A percentile compares a stretch with the other conserved stretches of the same genome.
Conservation (phyloP, 1,284 basidiomycete genomes). For the Apiotrichum gamsii region DNA sequence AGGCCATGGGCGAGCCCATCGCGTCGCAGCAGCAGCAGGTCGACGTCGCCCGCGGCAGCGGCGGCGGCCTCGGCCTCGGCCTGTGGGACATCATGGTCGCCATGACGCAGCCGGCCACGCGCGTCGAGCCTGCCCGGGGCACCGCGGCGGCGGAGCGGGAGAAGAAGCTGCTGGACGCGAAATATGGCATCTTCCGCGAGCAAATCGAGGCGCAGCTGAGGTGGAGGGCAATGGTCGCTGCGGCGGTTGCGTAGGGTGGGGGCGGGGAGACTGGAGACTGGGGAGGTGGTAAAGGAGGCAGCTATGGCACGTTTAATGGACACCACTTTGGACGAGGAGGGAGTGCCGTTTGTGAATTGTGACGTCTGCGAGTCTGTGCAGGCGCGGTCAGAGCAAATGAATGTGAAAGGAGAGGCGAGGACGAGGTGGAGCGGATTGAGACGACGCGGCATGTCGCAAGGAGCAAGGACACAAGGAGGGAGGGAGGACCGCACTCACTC, state of each 20-base stretch:
- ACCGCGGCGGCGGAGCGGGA: conserved; percentile 51
- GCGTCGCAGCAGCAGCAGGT: conserved; percentile 46
- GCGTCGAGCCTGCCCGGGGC: conserved; percentile 60
- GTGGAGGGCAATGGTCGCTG: conserved; percentile 39
- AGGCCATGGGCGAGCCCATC: conserved; percentile 12
- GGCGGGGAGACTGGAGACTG: too few species aligned
- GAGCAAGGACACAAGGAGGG: too few species aligned
- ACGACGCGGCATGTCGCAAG: too few species aligned
- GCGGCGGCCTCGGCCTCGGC: conserved; percentile 56
- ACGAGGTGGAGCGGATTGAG: too few species aligned
- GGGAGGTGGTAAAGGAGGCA: too few species aligned
- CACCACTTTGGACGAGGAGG: too few species aligned
- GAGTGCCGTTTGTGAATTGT: too few species aligned
- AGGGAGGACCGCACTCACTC: too few species aligned
- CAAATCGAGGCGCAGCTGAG: conserved; percentile 77
- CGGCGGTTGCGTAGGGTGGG: conserved; percentile 14
- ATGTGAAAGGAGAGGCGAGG: too few species aligned
- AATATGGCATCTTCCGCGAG: conserved; percentile 91
- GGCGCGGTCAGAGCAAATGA: too few species aligned
- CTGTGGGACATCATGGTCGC: conserved; percentile 95
- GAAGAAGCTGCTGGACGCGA: conserved; percentile 72
- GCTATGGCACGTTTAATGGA: too few species aligned
- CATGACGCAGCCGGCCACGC: conserved; percentile 81
- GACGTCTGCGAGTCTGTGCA: too few species aligned
- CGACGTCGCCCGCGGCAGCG: conserved; percentile 49